phyloP scores from a whole-genome alignment of 2,329 filamentous ascomycete genomes.

The Orbilia javanica region DNA sequence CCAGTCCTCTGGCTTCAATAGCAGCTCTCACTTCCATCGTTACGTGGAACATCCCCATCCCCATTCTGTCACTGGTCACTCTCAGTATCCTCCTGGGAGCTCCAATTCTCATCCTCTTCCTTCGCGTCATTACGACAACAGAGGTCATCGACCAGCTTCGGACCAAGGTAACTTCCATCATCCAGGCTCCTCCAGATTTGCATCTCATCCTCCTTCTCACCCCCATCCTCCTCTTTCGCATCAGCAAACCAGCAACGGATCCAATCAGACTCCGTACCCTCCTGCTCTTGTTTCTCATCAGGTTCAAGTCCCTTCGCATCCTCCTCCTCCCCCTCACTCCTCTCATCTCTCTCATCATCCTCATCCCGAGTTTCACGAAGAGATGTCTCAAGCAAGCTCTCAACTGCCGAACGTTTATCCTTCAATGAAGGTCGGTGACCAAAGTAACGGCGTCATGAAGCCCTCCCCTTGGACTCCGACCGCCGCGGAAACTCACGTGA shows the following conservation, averaged over 20 bases:
- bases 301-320: conserved; percentile 1
- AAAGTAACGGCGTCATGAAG: conserved; percentile 33
- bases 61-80: conserved; percentile 17
- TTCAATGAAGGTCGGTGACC: conserved; percentile 23
- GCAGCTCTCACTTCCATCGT: conserved; percentile 19
- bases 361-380: conserved; percentile 14
- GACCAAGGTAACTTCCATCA: conserved; percentile 22
- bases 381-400: conserved; percentile 13
- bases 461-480: conserved; percentile 51
- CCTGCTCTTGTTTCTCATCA: conserved; percentile 34
- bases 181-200: conserved; percentile 12
- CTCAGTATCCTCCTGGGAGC: conserved; percentile 28
- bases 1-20: conserved; percentile 5
- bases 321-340: conserved; percentile 27
- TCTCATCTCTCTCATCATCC: conserved; percentile 25
- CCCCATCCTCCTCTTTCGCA: conserved; percentile 4
- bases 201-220: conserved; percentile 2
- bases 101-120: conserved; percentile 24
- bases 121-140: conserved; percentile 16
- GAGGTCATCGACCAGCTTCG: background rate
- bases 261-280: conserved; percentile 28
- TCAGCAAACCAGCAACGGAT: conserved; percentile 33
- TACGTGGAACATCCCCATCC: conserved; percentile 27
- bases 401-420: conserved; percentile 8
- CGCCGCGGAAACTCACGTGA: conserved; percentile 47